Percentiles rank a stretch among this genome's conserved stretches.
Evolutionary conservation across 2,329 filamentous ascomycete genomes (phyloP).

Genomic region (Didymella lethalis): DNA sequence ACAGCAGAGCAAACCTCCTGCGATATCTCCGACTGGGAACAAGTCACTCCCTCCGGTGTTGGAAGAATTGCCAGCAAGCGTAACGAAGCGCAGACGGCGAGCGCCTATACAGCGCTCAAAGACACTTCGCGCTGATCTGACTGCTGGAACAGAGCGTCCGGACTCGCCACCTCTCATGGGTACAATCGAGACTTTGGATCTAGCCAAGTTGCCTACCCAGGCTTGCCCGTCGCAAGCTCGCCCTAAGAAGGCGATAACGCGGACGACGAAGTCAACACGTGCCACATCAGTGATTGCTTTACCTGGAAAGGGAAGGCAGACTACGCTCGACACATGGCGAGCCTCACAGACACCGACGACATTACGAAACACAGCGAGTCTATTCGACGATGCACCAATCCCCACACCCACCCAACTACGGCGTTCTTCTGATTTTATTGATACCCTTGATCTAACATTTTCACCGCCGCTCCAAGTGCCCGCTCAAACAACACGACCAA

Average conservation of each 20-base stretch:
- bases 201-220: slow-evolving; percentile 33
- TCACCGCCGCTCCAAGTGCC: slow-evolving; percentile 29
- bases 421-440: slow-evolving; percentile 25
- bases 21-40: slow-evolving; percentile 16
- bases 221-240: slow-evolving; percentile 38
- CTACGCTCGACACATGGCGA: slow-evolving; percentile 45
- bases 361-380: slow-evolving; percentile 10
- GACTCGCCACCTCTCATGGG: slow-evolving; percentile 28
- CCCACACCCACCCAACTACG: slow-evolving; percentile 29
- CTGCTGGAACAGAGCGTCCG: slow-evolving; percentile 22
- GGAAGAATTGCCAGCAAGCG: slow-evolving; percentile 39
- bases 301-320: slow-evolving; percentile 36
- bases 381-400: slow-evolving; percentile 22
- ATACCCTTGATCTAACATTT: slow-evolving; percentile 44
- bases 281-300: slow-evolving; percentile 28
- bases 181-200: slow-evolving; percentile 41
- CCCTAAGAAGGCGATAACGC: slow-evolving; percentile 36
- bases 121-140: slow-evolving; percentile 36
- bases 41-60: slow-evolving; percentile 31
- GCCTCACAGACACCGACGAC: slow-evolving; percentile 39
- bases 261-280: slow-evolving; percentile 15
- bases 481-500: slow-evolving; percentile 16
- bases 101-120: slow-evolving; percentile 47
- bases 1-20: slow-evolving; percentile 1
- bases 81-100: slow-evolving; percentile 42